Percentiles rank a stretch among this genome's conserved stretches.
These are phyloP conservation scores for Lathyrus aphaca DNA, from an alignment of 306 rosid genomes.

Conservation along the genomic window DNA sequence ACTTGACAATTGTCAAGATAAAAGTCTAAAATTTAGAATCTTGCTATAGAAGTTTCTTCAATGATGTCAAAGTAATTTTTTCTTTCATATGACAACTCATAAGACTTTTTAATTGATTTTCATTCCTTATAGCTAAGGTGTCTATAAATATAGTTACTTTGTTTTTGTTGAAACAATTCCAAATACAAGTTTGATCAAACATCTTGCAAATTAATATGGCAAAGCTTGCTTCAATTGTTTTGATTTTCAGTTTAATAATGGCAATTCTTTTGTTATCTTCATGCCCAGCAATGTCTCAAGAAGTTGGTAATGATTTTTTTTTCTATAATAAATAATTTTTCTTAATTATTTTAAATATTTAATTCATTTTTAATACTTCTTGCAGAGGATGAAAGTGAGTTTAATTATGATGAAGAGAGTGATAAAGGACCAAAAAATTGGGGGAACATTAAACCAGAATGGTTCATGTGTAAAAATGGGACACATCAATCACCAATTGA, in stretches of 20 bases:
- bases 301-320: conserved; percentile 53
- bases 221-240: conserved; percentile 29
- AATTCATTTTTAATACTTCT: background rate
- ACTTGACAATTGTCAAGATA: background rate
- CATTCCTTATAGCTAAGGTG: background rate
- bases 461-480: conserved; percentile 63
- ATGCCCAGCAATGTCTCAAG: conserved; percentile 43
- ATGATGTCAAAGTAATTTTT: background rate
- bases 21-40: conserved; percentile 14
- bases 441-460: conserved; percentile 64
- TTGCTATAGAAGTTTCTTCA: conserved; percentile 4
- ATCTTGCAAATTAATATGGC: conserved; percentile 38
- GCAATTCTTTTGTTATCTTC: conserved; percentile 41
- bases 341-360: background rate
- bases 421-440: conserved; percentile 63
- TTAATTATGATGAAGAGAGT: conserved; percentile 47
- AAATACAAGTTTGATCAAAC: background rate
- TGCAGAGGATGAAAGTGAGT: conserved; percentile 65
- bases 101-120: background rate
- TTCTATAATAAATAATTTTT: background rate
- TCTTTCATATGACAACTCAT: background rate
- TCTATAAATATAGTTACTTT: conserved; percentile 29
- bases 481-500: conserved; percentile 79
- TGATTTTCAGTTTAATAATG: conserved; percentile 42
- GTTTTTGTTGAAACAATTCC: background rate